These are phyloP conservation scores for Gymnopilus junonius DNA, from an alignment of 768 basidiomycete genomes.

Conservation along the genomic window DNA sequence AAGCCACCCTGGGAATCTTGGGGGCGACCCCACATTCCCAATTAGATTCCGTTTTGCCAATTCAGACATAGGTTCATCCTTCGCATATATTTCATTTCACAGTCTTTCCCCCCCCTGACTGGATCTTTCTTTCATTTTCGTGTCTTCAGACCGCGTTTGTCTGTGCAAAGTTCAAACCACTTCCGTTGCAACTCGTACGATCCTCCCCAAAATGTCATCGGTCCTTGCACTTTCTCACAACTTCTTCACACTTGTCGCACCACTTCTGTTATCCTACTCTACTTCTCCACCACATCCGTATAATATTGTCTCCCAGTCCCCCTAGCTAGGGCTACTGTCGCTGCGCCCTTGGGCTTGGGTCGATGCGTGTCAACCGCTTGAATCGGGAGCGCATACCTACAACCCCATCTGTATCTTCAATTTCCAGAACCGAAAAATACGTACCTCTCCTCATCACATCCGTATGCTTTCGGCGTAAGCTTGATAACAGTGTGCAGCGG, in stretches of 20 bases:
- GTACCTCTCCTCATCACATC: slow-evolving; percentile 95
- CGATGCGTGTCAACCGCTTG: slow-evolving; percentile 94
- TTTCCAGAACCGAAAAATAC: slow-evolving; percentile 15
- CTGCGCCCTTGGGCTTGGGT: slow-evolving; percentile 52
- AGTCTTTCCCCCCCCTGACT: no score
- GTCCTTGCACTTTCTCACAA: not conserved
- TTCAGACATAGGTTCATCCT: no score
- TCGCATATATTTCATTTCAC: no score
- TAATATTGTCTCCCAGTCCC: slow-evolving; percentile 49
- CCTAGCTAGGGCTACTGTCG: slow-evolving; percentile 36
- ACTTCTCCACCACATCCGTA: slow-evolving; percentile 17
- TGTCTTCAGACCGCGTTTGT: no score
- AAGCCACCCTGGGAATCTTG: slow-evolving; percentile 25
- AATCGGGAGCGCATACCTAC: slow-evolving; percentile 87
- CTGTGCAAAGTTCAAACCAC: not conserved
- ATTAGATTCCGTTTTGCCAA: slow-evolving; percentile 17
- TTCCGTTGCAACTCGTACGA: slow-evolving; percentile 7
- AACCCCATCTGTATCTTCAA: slow-evolving; percentile 5
- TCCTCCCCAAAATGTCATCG: slow-evolving; percentile 5
- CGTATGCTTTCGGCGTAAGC: slow-evolving; percentile 96
- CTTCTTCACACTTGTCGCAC: not conserved
- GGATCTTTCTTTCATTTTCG: no score
- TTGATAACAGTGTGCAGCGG: slow-evolving; percentile 98
- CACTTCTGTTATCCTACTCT: not conserved
- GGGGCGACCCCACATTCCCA: slow-evolving; percentile 20